phyloP scores from a whole-genome alignment of 139 green algal species.

The Closterium sp. region DNA sequence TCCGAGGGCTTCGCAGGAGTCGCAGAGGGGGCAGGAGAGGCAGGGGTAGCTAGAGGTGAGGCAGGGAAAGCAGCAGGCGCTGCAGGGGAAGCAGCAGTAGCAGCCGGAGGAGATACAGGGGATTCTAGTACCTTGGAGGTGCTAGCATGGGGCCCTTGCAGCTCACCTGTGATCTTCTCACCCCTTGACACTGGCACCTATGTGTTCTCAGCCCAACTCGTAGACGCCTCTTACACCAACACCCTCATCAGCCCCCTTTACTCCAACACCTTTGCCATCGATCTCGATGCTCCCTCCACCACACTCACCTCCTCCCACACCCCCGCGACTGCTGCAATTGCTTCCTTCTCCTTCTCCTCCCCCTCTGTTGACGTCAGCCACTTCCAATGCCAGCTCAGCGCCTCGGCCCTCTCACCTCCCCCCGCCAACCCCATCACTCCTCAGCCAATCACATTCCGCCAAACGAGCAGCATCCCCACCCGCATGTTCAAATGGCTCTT shows the following conservation, averaged over 20 bases:
- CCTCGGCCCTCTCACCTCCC: neutral
- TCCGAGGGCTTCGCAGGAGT: neutral
- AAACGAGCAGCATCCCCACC: neutral
- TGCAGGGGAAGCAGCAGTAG: neutral
- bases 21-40: neutral
- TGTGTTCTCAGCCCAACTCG: slow-evolving; percentile 1
- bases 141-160: neutral
- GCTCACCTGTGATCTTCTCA: neutral
- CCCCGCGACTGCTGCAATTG: slow-evolving; percentile 9
- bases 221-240: slow-evolving; percentile 12
- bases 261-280: slow-evolving; percentile 9
- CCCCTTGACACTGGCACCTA: neutral
- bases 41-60: neutral
- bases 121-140: neutral
- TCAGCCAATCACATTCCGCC: neutral
- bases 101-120: slow-evolving; percentile 3
- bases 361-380: neutral
- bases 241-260: slow-evolving; percentile 3
- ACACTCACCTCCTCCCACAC: neutral
- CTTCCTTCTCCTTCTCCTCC: slow-evolving; percentile 29
- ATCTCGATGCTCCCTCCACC: slow-evolving; percentile 10
- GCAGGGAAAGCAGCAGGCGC: neutral
- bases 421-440: neutral
- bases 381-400: slow-evolving; percentile 32
- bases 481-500: neutral